Evolutionary conservation across 441 rosid genomes (phyloP).

Genomic region (Gossypium armourianum): DNA sequence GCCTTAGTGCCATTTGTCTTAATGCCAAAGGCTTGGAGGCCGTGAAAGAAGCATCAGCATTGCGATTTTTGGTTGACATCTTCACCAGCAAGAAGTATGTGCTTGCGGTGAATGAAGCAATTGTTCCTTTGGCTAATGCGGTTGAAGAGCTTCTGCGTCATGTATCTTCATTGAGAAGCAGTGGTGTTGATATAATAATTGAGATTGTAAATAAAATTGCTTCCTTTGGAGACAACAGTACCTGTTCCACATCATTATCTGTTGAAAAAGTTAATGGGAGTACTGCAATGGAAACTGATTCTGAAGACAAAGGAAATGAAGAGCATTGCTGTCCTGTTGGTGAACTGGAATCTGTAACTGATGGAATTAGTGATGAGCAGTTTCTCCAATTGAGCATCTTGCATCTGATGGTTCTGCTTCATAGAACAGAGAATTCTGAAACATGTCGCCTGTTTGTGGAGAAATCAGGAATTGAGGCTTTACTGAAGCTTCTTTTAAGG

Average conservation of each 20-base stretch:
- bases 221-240: constrained; percentile 40
- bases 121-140: constrained; percentile 88
- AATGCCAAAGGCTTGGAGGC: constrained; percentile 85
- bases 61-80: constrained; percentile 69
- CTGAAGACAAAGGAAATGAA: constrained; percentile 52
- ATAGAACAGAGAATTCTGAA: constrained; percentile 90
- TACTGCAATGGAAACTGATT: constrained; percentile 87
- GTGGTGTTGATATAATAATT: constrained; percentile 81
- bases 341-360: constrained; percentile 34
- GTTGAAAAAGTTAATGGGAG: constrained; percentile 42
- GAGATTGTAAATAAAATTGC: constrained; percentile 78
- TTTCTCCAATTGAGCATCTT: constrained; percentile 75
- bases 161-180: constrained; percentile 70
- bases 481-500: constrained; percentile 72
- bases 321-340: constrained; percentile 36
- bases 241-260: constrained; percentile 38
- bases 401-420: constrained; percentile 91
- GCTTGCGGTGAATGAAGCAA: constrained; percentile 82
- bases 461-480: constrained; percentile 86
- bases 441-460: constrained; percentile 90
- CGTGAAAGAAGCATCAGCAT: constrained; percentile 72
- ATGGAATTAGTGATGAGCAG: constrained; percentile 66
- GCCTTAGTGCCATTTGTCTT: constrained; percentile 92
- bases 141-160: constrained; percentile 97
- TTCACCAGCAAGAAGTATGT: constrained; percentile 85